phyloP scores from a whole-genome alignment of 2,329 filamentous ascomycete genomes.

The Orbilia quercus region DNA sequence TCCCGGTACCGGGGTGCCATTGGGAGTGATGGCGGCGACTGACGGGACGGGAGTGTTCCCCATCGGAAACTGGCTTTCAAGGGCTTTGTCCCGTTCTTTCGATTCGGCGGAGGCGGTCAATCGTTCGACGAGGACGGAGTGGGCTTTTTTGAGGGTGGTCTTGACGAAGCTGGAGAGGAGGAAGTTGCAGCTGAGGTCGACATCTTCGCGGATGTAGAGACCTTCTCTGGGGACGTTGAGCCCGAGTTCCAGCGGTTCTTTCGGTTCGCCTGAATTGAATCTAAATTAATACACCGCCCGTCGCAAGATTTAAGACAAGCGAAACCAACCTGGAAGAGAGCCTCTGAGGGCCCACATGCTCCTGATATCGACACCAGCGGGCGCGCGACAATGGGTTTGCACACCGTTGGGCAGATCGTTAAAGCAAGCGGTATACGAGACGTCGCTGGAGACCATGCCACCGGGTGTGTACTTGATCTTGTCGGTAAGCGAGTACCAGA shows the following conservation, averaged over 20 bases:
- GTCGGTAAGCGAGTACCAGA: constrained; percentile 84
- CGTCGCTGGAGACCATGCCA: constrained; percentile 72
- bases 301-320: too few relatives aligned
- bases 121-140: constrained; percentile 75
- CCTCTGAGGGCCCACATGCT: constrained; percentile 82
- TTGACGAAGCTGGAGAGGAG: constrained; percentile 81
- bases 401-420: constrained; percentile 78
- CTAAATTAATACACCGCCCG: too few relatives aligned
- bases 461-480: constrained; percentile 79
- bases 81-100: constrained; percentile 60
- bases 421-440: constrained; percentile 84
- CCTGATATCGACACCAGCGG: constrained; percentile 81
- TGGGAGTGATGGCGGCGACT: not conserved
- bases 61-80: constrained; percentile 35
- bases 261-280: constrained; percentile 70
- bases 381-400: constrained; percentile 85
- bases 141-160: constrained; percentile 81
- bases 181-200: constrained; percentile 83
- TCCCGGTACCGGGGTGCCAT: not conserved
- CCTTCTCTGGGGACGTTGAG: constrained; percentile 74
- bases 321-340: constrained; percentile 67
- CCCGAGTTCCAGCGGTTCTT: constrained; percentile 74
- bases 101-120: constrained; percentile 68
- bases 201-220: constrained; percentile 85
- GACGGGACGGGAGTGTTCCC: not conserved